Evolutionary conservation across 2,329 filamentous ascomycete species (phyloP).

Genomic region (Penicillium polonicum): DNA sequence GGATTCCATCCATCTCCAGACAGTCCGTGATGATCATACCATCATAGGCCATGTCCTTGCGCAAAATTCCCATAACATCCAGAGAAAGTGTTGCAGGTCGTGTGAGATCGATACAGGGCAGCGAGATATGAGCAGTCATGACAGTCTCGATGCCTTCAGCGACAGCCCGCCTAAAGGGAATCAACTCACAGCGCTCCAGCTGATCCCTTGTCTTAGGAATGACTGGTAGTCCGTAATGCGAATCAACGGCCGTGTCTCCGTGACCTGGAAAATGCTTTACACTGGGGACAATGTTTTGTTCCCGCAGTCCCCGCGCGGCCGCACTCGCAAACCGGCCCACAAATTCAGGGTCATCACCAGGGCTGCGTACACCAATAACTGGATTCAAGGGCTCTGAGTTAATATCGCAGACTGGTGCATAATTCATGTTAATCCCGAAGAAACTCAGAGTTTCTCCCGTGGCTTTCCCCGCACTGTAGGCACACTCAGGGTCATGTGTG

Average conservation of each 20-base stretch:
- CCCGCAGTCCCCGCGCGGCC: conserved; percentile 38
- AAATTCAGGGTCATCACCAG: conserved; percentile 43
- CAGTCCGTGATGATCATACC: conserved; percentile 49
- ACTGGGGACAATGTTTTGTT: conserved; percentile 43
- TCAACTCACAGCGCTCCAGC: conserved; percentile 43
- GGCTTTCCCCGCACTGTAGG: conserved; percentile 37
- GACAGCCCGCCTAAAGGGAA: conserved; percentile 46
- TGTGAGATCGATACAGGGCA: conserved; percentile 38
- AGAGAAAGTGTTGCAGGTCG: conserved; percentile 44
- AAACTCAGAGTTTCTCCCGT: conserved; percentile 42
- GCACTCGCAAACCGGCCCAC: conserved; percentile 45
- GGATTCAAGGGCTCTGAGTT: conserved; percentile 48
- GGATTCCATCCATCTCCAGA: conserved; percentile 48
- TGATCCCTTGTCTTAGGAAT: conserved; percentile 40
- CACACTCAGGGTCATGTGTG: conserved; percentile 36
- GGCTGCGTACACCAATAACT: conserved; percentile 46
- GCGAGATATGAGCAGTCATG: conserved; percentile 48
- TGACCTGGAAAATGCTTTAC: conserved; percentile 50
- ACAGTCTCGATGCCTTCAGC: conserved; percentile 45
- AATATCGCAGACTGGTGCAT: conserved; percentile 47
- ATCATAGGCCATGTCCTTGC: conserved; percentile 45
- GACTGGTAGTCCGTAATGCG: conserved; percentile 44
- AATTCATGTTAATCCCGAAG: conserved; percentile 49
- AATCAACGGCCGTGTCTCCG: conserved; percentile 47
- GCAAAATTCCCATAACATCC: conserved; percentile 39